Conservation (phyloP, 2,329 filamentous ascomycete species). For the Trichoderma breve region DNA sequence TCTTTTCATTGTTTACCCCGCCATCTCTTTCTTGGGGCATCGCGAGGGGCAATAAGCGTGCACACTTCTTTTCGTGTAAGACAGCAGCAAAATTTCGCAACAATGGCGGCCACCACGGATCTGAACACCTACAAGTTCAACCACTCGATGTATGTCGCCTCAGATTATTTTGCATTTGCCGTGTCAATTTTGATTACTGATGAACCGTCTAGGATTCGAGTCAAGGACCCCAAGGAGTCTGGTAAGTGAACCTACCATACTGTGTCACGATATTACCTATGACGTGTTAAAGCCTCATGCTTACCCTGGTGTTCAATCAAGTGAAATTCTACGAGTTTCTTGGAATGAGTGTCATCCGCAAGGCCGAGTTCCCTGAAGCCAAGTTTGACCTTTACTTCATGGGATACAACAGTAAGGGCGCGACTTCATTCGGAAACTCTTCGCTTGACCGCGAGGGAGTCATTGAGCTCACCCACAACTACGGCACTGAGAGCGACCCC, state of each 20-base stretch:
- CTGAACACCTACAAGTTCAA: constrained; percentile 77
- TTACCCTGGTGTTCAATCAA: constrained; percentile 30
- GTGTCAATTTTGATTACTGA: background rate
- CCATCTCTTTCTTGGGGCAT: background rate
- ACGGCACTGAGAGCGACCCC: constrained; percentile 84
- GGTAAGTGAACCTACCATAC: constrained; percentile 44
- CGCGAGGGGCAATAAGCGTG: constrained; percentile 1
- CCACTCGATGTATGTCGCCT: constrained; percentile 70
- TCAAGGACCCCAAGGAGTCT: constrained; percentile 87
- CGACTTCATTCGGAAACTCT: constrained; percentile 70
- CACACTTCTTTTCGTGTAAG: background rate
- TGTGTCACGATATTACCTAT: background rate
- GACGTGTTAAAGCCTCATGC: background rate
- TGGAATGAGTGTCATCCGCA: constrained; percentile 79
- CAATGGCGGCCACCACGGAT: constrained; percentile 70
- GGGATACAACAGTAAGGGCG: constrained; percentile 75
- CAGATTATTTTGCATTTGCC: background rate
- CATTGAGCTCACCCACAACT: constrained; percentile 80
- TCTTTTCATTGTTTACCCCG: constrained; percentile 8
- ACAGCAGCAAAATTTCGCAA: constrained; percentile 36
- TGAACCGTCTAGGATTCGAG: constrained; percentile 67
- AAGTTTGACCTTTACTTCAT: constrained; percentile 98
- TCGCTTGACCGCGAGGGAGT: constrained; percentile 82
- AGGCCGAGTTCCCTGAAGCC: constrained; percentile 76
- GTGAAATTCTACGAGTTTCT: constrained; percentile 94